Percentiles rank a stretch among this genome's conserved stretches.
Evolutionary conservation across 2,329 filamentous ascomycete species (phyloP).

Genomic region (Periconia digitata): DNA sequence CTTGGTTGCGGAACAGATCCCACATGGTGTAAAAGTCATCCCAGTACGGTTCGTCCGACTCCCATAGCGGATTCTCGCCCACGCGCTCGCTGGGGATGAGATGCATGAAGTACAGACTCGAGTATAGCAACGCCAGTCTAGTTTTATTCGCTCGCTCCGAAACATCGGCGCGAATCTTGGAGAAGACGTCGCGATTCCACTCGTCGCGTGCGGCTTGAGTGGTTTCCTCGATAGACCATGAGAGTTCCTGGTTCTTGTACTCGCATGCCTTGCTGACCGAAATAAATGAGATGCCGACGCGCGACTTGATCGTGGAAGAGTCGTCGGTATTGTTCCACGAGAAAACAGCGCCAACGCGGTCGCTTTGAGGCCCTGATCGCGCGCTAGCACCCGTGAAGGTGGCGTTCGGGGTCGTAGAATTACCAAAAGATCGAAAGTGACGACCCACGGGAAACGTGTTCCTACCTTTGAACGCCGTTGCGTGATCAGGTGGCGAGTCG

Average conservation of each 20-base stretch:
- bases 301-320: constrained; percentile 48
- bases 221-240: constrained; percentile 46
- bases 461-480: constrained; percentile 33
- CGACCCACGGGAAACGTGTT: constrained; percentile 42
- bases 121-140: constrained; percentile 35
- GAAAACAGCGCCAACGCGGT: constrained; percentile 57
- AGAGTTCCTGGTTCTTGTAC: constrained; percentile 51
- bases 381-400: constrained; percentile 30
- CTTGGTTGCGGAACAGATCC: constrained; percentile 65
- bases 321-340: constrained; percentile 45
- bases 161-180: constrained; percentile 52
- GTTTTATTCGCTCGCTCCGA: constrained; percentile 32
- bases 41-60: constrained; percentile 64
- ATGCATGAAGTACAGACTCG: constrained; percentile 40
- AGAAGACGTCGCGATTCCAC: constrained; percentile 58
- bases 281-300: constrained; percentile 55
- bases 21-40: constrained; percentile 76
- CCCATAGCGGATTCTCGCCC: constrained; percentile 70
- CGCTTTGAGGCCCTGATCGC: constrained; percentile 31
- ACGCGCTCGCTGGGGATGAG: constrained; percentile 39
- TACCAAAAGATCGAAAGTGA: constrained; percentile 35
- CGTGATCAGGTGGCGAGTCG: constrained; percentile 23
- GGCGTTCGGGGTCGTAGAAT: constrained; percentile 31
- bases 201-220: constrained; percentile 44
- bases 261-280: constrained; percentile 49